Conservation (phyloP, 139 green algal genomes). For the Pseudopediastrum boryanum region DNA sequence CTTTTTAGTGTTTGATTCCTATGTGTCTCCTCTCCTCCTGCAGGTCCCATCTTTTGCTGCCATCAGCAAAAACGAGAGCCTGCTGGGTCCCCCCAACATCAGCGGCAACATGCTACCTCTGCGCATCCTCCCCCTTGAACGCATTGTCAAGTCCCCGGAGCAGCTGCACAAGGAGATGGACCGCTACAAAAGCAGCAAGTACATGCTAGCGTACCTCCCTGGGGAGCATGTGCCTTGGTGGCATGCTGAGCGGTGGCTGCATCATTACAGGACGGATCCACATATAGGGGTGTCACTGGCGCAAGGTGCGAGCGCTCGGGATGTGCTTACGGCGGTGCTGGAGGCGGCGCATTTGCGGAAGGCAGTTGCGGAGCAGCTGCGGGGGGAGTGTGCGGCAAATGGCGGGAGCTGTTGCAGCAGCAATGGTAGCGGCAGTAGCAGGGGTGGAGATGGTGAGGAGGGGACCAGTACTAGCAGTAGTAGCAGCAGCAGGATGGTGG, state of each 20-base stretch:
- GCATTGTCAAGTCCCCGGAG: background rate
- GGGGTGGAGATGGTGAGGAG: background rate
- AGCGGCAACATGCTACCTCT: constrained; percentile 46
- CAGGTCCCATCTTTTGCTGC: constrained; percentile 29
- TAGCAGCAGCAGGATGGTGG: constrained; percentile 1
- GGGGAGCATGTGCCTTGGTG: constrained; percentile 16
- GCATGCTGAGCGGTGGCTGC: background rate
- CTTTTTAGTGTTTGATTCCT: too few relatives aligned
- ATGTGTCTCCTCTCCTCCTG: too few relatives aligned
- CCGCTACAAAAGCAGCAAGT: constrained; percentile 33
- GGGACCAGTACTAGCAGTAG: background rate
- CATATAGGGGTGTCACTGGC: constrained; percentile 26
- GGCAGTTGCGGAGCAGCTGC: constrained; percentile 7
- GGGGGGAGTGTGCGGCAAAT: background rate
- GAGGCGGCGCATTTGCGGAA: constrained; percentile 66
- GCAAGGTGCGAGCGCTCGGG: constrained; percentile 29
- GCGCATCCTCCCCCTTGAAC: constrained; percentile 37
- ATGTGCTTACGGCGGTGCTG: constrained; percentile 69
- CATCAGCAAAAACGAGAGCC: constrained; percentile 56
- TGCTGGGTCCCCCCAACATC: constrained; percentile 55
- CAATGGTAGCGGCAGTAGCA: background rate
- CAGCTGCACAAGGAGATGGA: constrained; percentile 34
- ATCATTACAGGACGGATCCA: constrained; percentile 6
- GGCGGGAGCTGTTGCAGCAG: constrained; percentile 9
- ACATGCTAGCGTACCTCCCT: constrained; percentile 23